A percentile compares a stretch with the other conserved stretches of the same genome.
phyloP scores from a whole-genome alignment of 305 asterid genomes.

The Striga hermonthica region DNA sequence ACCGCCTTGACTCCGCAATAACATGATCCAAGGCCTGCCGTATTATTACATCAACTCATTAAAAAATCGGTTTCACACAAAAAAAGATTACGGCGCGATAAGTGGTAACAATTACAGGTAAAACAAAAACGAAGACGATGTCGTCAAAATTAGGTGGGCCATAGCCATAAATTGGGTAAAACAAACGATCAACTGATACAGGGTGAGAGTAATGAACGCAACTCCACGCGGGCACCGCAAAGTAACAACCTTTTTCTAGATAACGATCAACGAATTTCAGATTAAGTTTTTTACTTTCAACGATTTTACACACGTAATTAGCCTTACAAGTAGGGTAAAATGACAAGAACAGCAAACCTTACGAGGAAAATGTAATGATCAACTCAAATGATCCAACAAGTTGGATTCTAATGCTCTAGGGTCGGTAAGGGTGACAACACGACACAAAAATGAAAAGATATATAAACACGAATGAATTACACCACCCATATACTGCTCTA shows the following conservation, averaged over 20 bases:
- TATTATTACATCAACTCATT: background rate
- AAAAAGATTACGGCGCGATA: slow-evolving; percentile 8
- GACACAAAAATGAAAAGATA: background rate
- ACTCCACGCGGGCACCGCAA: background rate
- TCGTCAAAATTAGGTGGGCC: slow-evolving; percentile 24
- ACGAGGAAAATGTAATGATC: background rate
- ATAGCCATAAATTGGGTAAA: slow-evolving; percentile 27
- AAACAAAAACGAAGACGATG: slow-evolving; percentile 16
- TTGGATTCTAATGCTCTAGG: background rate
- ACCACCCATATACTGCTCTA: too few relatives aligned
- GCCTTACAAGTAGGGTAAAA: background rate
- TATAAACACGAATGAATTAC: background rate
- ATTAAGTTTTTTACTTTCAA: slow-evolving; percentile 7
- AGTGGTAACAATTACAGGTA: slow-evolving; percentile 1
- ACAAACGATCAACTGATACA: slow-evolving; percentile 21
- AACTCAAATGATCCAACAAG: background rate
- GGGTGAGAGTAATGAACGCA: slow-evolving; percentile 13
- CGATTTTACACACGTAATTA: background rate
- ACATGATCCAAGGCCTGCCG: slow-evolving; percentile 91
- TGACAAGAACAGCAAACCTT: background rate
- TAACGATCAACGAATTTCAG: background rate
- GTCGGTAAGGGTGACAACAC: too few relatives aligned
- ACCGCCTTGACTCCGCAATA: slow-evolving; percentile 72
- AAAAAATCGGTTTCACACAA: too few relatives aligned
- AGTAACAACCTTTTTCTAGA: slow-evolving; percentile 13